Conservation (phyloP, 768 basidiomycete genomes). For the Lactifluus subvellereus region DNA sequence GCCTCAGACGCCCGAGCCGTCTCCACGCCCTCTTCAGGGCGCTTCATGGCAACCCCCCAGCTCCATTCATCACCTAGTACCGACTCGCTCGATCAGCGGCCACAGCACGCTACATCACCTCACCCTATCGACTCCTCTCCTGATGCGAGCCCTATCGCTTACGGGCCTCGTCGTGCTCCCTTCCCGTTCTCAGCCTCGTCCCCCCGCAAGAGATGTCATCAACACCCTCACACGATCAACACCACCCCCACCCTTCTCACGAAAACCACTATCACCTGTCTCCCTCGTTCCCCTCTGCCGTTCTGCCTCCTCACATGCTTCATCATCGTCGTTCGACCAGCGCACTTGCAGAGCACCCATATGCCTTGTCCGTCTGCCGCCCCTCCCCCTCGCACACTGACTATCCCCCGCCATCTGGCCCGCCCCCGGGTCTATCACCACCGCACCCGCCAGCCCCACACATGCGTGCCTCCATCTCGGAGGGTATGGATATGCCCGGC, state of each 20-base stretch:
- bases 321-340: conserved; percentile 21
- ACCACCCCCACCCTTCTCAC: background rate
- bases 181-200: conserved; percentile 18
- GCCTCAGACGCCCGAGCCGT: conserved; percentile 21
- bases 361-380: conserved; percentile 7
- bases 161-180: conserved; percentile 21
- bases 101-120: conserved; percentile 1
- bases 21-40: conserved; percentile 7
- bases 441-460: conserved; percentile 9
- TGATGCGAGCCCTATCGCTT: conserved; percentile 1
- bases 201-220: conserved; percentile 14
- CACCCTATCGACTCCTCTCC: conserved; percentile 9
- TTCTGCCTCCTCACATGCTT: conserved; percentile 10
- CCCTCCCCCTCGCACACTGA: conserved; percentile 6
- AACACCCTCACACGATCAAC: background rate
- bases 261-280: background rate
- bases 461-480: conserved; percentile 20
- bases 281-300: conserved; percentile 14
- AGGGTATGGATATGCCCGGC: conserved; percentile 18
- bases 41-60: conserved; percentile 17
- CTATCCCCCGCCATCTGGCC: conserved; percentile 14
- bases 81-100: conserved; percentile 6
- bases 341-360: conserved; percentile 15
- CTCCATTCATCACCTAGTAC: background rate
- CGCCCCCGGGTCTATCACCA: conserved; percentile 12